Conservation (phyloP, 1,139 yeast genomes). For the Suhomyces yuchorum region DNA sequence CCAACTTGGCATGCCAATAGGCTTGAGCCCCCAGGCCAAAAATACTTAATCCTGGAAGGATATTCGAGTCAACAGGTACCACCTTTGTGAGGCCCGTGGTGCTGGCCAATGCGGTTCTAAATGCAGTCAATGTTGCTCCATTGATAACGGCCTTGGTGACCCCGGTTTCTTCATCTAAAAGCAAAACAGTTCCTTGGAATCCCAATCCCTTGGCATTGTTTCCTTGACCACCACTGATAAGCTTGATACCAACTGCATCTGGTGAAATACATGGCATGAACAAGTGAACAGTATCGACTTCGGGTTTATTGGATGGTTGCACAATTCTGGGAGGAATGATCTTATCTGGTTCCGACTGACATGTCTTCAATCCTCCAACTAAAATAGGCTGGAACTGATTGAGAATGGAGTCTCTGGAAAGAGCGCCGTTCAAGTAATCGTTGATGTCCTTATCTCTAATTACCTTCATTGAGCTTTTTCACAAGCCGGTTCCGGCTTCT, state of each 20-base stretch:
- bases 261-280: slow-evolving; percentile 68
- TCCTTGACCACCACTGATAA: slow-evolving; percentile 51
- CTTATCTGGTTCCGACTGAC: slow-evolving; percentile 25
- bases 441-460: slow-evolving; percentile 29
- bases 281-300: slow-evolving; percentile 48
- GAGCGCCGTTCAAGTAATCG: slow-evolving; percentile 19
- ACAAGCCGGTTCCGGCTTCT: neutral
- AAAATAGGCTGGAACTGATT: slow-evolving; percentile 32
- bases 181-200: slow-evolving; percentile 54
- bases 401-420: slow-evolving; percentile 25
- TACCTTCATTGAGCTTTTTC: slow-evolving; percentile 27
- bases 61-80: slow-evolving; percentile 23
- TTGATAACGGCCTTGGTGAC: slow-evolving; percentile 54
- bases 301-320: slow-evolving; percentile 27
- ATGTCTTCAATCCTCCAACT: slow-evolving; percentile 25
- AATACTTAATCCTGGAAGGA: slow-evolving; percentile 38
- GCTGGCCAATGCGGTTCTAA: slow-evolving; percentile 66
- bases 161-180: slow-evolving; percentile 55
- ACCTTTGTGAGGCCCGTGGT: slow-evolving; percentile 48
- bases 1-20: slow-evolving; percentile 60
- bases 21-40: slow-evolving; percentile 74
- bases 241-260: slow-evolving; percentile 47
- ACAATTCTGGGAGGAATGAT: slow-evolving; percentile 42
- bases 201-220: slow-evolving; percentile 42
- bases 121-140: slow-evolving; percentile 64